Base-by-base conservation (phyloP, 208 protist species). In the Trypanosoma caninum region DNA sequence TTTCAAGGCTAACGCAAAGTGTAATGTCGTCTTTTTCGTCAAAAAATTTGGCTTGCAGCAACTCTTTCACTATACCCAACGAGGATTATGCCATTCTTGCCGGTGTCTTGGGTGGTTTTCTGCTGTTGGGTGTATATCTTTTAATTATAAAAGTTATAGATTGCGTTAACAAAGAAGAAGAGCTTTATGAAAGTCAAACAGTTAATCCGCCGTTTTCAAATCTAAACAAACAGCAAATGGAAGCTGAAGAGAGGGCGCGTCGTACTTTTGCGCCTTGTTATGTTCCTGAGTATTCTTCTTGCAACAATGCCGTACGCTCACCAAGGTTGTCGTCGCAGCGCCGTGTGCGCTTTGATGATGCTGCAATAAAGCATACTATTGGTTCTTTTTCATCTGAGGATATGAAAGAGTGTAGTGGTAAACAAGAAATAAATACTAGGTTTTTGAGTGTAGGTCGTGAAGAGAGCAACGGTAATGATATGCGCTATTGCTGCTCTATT, bases 11-110 rank as follows among this genome's bases (percentile, higher is more conserved):
- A n/a, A 23, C 1, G 14, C 7, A 27, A n/a, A 20, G 0, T 2
- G 23, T 3, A 18, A 50, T 5, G 11, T 50, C 22, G 23, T 30
- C 22, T 11, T 18, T 5, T 4, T 30, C 14, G 1, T 9, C 22
- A 13, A 13, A 0, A 11, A 4, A 30, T 46, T 18, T 7, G 56
- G 35, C 11, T 20, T 68, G n/a, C 28, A 52, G 16, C 31, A 65
- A 1, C 1, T 25, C 3, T 2, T 3, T 38, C 23, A 53, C 40
- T 11, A 37, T 76, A 23, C 25, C 34, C 4, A 63, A 71, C 40
- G 75, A 81, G 46, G 59, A 81, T 54, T 81, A 72, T 53, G 75
- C 75, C 44, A 51, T 76, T 16, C 27, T 60, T 13, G 65, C 48
- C 31, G 69, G 75, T 54, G 42, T 74, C 14, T 30, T 68, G 16